These are phyloP conservation scores for Polytrichum formosum DNA, from an alignment of 225 moss, liverwort and hornwort genomes.

Conservation along the genomic window DNA sequence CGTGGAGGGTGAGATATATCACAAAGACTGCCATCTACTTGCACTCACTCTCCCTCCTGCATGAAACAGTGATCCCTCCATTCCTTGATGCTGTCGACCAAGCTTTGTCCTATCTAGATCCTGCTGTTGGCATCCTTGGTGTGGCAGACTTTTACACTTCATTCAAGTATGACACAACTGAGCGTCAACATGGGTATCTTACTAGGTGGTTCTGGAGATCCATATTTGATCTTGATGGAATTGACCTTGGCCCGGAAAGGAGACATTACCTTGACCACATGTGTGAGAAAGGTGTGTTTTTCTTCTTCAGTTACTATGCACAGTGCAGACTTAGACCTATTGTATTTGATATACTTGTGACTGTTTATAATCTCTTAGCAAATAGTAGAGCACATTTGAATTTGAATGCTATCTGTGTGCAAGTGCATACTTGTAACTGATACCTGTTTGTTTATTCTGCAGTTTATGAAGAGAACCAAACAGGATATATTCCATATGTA, in stretches of 20 bases:
- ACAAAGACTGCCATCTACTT: too few relatives aligned
- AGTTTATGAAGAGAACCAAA: conserved; percentile 78
- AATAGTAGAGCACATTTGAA: too few relatives aligned
- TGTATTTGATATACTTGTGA: too few relatives aligned
- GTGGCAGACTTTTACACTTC: conserved; percentile 88
- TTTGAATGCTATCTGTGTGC: too few relatives aligned
- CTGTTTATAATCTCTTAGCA: too few relatives aligned
- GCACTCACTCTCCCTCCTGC: conserved; percentile 2
- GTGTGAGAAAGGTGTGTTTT: conserved; percentile 59
- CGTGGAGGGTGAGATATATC: too few relatives aligned
- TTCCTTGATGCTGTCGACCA: conserved; percentile 78
- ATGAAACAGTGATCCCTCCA: conserved; percentile 83
- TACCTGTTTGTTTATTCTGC: conserved; percentile 31
- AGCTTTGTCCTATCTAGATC: conserved; percentile 68
- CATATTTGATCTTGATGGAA: conserved; percentile 82
- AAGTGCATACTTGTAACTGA: background rate
- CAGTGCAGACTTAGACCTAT: too few relatives aligned
- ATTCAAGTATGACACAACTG: conserved; percentile 62
- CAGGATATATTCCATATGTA: conserved; percentile 76
- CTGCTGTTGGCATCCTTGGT: conserved; percentile 63
- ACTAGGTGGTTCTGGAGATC: conserved; percentile 97
- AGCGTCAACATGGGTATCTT: conserved; percentile 78
- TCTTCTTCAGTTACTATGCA: background rate
- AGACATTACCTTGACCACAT: conserved; percentile 74
- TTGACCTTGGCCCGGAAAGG: conserved; percentile 80